These are phyloP conservation scores for Panicum virgatum DNA, from an alignment of 202 grass and related monocot genomes.

Conservation along the genomic window DNA sequence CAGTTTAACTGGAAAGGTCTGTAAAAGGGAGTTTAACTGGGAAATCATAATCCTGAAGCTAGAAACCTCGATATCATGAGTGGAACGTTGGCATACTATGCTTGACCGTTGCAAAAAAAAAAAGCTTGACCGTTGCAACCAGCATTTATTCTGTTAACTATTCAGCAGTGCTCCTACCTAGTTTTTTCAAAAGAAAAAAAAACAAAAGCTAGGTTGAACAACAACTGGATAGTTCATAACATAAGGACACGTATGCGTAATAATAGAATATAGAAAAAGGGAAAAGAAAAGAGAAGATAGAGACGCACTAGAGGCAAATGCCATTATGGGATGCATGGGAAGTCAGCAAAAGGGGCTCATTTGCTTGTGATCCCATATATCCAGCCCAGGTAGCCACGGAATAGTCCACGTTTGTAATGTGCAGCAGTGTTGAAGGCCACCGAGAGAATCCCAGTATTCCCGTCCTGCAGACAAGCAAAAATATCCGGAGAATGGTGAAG, in stretches of 20 bases:
- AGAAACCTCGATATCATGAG: not conserved
- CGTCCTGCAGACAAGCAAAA: not conserved
- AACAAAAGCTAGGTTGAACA: not conserved
- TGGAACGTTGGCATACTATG: not conserved
- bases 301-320: not conserved
- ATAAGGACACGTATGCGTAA: not conserved
- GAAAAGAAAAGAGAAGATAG: not conserved
- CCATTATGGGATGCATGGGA: not conserved
- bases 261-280: not conserved
- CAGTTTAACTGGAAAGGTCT: not conserved
- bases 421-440: not conserved
- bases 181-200: too few relatives aligned
- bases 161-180: too few relatives aligned
- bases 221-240: not conserved
- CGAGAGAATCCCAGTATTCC: not conserved
- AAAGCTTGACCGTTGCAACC: slow-evolving; percentile 4
- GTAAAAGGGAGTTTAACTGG: not conserved
- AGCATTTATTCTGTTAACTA: not conserved
- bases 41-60: not conserved
- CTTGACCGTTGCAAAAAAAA: slow-evolving; percentile 4
- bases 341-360: not conserved
- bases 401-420: not conserved
- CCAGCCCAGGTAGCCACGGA: not conserved
- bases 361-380: not conserved
- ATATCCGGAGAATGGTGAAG: not conserved